phyloP scores from a whole-genome alignment of 805 yeast species.

The Teunomyces stri region DNA sequence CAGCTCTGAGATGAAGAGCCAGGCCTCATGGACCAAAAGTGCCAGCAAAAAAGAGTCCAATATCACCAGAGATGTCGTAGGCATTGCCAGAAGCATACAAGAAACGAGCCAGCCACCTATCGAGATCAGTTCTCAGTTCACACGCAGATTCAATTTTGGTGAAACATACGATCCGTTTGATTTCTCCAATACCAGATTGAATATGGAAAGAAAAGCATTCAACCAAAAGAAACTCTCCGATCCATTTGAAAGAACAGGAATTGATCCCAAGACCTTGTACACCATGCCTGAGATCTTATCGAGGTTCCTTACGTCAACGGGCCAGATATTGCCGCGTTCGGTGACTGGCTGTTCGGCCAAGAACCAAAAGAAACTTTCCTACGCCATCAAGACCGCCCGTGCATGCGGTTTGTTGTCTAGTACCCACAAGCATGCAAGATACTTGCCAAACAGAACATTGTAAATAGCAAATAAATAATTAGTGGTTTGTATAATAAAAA shows the following conservation, averaged over 20 bases:
- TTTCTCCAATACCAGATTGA: conserved; percentile 33
- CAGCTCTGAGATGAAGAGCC: conserved; percentile 30
- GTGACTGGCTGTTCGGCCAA: conserved; percentile 63
- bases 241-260: conserved; percentile 48
- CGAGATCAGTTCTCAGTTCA: conserved; percentile 21
- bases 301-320: conserved; percentile 63
- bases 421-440: conserved; percentile 61
- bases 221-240: conserved; percentile 20
- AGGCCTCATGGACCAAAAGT: conserved; percentile 25
- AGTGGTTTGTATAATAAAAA: not conserved
- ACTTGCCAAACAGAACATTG: conserved; percentile 40
- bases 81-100: conserved; percentile 31
- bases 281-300: conserved; percentile 70
- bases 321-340: conserved; percentile 72
- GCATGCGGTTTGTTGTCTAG: conserved; percentile 76
- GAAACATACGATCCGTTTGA: conserved; percentile 50
- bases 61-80: conserved; percentile 32
- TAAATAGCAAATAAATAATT: conserved; percentile 13
- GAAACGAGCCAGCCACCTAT: conserved; percentile 34
- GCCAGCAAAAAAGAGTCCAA: conserved; percentile 6
- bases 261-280: conserved; percentile 70
- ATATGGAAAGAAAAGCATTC: conserved; percentile 44
- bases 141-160: conserved; percentile 47
- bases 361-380: conserved; percentile 70
- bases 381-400: conserved; percentile 77